A percentile compares a stretch with the other conserved stretches of the same genome.
Conservation (phyloP, 305 asterid genomes). For the Fraxinus ornus region DNA sequence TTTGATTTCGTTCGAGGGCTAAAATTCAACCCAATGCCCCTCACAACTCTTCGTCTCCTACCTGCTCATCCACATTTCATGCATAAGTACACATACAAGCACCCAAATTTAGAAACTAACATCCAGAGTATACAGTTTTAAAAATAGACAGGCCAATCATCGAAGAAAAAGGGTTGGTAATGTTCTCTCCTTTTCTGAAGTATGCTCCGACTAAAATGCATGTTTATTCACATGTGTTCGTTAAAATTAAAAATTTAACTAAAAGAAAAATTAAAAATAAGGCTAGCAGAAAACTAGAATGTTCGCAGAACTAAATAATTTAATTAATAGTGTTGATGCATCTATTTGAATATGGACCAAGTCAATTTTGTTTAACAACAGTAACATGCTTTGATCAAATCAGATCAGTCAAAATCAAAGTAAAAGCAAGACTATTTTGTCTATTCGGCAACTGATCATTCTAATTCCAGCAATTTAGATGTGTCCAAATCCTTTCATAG, state of each 20-base stretch:
- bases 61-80: constrained; percentile 19
- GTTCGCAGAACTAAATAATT: not conserved
- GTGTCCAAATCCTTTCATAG: constrained; percentile 28
- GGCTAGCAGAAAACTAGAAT: constrained; percentile 2
- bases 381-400: not conserved
- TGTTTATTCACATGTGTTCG: not conserved
- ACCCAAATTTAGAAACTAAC: not conserved
- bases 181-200: not conserved
- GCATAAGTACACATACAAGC: constrained; percentile 12
- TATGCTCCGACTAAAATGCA: not conserved
- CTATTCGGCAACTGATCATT: not conserved
- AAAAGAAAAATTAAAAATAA: not conserved
- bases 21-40: constrained; percentile 9
- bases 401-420: constrained; percentile 10
- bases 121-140: not conserved
- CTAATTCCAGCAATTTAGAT: constrained; percentile 19
- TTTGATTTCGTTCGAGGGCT: not conserved
- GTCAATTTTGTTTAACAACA: constrained; percentile 4
- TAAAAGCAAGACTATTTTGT: not conserved
- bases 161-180: not conserved
- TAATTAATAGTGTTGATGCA: not conserved
- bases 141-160: constrained; percentile 4
- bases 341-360: not conserved
- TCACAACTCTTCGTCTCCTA: constrained; percentile 22
- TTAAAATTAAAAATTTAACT: not conserved